Evolutionary conservation across 306 rosid genomes (phyloP), one percentile per base, ranked within the genome.

Genomic region (Vigna mungo): DNA sequence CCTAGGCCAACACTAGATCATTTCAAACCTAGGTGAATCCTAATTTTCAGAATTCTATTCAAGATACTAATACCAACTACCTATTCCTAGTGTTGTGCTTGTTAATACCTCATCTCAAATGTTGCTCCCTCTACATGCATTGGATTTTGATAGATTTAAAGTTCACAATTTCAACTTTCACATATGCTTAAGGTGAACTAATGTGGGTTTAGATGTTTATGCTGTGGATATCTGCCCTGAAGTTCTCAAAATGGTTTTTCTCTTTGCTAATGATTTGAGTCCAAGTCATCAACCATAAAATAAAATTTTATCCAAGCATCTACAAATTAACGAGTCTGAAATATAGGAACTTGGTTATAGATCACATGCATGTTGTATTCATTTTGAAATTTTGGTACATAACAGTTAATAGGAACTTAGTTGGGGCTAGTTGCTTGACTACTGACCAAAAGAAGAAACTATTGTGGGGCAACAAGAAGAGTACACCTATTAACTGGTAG

Each of bases 361-460:
- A 72, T 74, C 64, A 53, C 30, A 2, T 30, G 20, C 12, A 20
- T 44, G 51, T 47, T 20, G 36, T 84, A 80, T 54, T 83, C 21
- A 37, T 56, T 47, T 73, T 34, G 77, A 70, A 46, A 63, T 69
- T 82, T 66, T 80, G 78, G 56, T 84, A 79, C 72, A 41, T 82
- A 73, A 23, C 85, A 96, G 99, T 92, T 64, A 96, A 96, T 80
- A 91, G 60, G 85, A 96, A 92, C 83, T 90, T 92, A 75, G 87
- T 77, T 58, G 94, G 98, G 41, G 90, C 63, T 64, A 87, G 90
- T 71, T 80, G 76, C 85, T 81, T 92, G 97, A 90, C 98, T 78
- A 71, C 98, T 72, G 99, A 96, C 81, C 98, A 92, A 80, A 96
- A 96, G 93, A 96, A 96, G 93, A 96, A 96, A 88, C 87, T 96